These are phyloP conservation scores for Alternaria burnsii DNA, from an alignment of 2,329 filamentous ascomycete species.

Conservation along the genomic window DNA sequence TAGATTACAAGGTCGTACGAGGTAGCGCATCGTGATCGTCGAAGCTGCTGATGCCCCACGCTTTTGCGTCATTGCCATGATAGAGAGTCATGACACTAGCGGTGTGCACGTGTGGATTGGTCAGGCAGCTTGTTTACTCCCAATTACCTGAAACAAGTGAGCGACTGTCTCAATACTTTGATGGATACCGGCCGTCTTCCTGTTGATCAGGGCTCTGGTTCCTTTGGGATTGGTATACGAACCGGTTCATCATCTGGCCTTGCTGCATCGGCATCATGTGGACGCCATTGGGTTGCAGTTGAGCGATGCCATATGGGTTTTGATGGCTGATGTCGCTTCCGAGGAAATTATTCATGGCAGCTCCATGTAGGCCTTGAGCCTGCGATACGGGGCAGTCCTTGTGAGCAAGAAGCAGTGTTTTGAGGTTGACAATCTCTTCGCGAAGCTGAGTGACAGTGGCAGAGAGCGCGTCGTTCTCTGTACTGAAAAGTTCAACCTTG, in stretches of 20 bases:
- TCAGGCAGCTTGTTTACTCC: slow-evolving; percentile 26
- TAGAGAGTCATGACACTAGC: slow-evolving; percentile 18
- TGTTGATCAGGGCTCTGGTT: slow-evolving; percentile 34
- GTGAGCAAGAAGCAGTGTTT: slow-evolving; percentile 89
- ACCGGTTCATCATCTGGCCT: slow-evolving; percentile 51
- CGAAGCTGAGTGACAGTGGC: slow-evolving; percentile 83
- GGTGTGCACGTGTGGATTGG: slow-evolving; percentile 12
- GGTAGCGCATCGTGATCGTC: slow-evolving; percentile 20
- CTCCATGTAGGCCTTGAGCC: slow-evolving; percentile 73
- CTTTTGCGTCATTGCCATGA: slow-evolving; percentile 11
- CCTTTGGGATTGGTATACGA: slow-evolving; percentile 40
- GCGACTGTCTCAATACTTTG: slow-evolving; percentile 35
- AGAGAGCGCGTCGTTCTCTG: slow-evolving; percentile 87
- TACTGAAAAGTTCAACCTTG: slow-evolving; percentile 92
- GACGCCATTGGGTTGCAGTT: slow-evolving; percentile 52
- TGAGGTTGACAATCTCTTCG: slow-evolving; percentile 94
- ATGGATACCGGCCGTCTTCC: slow-evolving; percentile 39
- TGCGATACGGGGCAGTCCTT: slow-evolving; percentile 96
- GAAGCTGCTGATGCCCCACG: slow-evolving; percentile 12
- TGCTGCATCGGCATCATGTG: slow-evolving; percentile 53
- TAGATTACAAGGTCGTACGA: slow-evolving; percentile 42
- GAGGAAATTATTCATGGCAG: slow-evolving; percentile 61
- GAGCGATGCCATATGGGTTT: slow-evolving; percentile 61
- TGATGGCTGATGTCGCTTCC: slow-evolving; percentile 56
- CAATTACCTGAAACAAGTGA: slow-evolving; percentile 45